Evolutionary conservation across 2,329 filamentous ascomycete species (phyloP).

Genomic region (Raffaelea albimanens): DNA sequence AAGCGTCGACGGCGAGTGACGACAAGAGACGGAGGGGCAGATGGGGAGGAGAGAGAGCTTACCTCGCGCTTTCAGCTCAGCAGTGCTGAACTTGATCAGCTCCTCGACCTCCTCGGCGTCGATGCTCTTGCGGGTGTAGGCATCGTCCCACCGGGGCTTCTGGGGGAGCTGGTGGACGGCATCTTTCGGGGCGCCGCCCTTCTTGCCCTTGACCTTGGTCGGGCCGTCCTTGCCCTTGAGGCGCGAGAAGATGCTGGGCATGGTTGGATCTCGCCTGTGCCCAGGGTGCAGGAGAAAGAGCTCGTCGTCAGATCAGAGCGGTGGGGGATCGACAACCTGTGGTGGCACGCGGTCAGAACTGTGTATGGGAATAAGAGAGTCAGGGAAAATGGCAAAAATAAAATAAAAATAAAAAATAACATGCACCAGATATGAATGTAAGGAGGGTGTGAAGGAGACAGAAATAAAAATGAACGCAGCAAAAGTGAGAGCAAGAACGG

Average conservation of each 20-base stretch:
- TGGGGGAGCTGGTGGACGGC: slow-evolving; percentile 42
- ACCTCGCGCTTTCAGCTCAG: slow-evolving; percentile 93
- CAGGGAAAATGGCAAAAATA: slow-evolving; percentile 3
- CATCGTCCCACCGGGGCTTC: slow-evolving; percentile 79
- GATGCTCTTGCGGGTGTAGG: slow-evolving; percentile 73
- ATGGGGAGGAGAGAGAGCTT: slow-evolving; percentile 26
- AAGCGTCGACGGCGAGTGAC: too few species aligned
- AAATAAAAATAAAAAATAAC: slow-evolving; percentile 3
- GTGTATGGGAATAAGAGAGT: not conserved
- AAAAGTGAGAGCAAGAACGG: too few species aligned
- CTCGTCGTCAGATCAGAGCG: not conserved
- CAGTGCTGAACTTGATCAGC: slow-evolving; percentile 72
- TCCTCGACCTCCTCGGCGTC: slow-evolving; percentile 88
- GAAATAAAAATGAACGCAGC: not conserved
- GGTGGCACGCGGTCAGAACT: not conserved
- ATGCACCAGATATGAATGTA: not conserved
- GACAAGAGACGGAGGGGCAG: not conserved
- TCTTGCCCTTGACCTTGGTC: slow-evolving; percentile 51
- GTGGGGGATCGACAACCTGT: not conserved
- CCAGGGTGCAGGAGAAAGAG: not conserved
- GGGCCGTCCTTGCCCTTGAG: slow-evolving; percentile 68
- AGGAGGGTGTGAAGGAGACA: not conserved
- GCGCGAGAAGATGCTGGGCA: slow-evolving; percentile 52
- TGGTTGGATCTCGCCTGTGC: slow-evolving; percentile 20
- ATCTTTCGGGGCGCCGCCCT: slow-evolving; percentile 45